Base-by-base conservation (phyloP, 2,329 filamentous ascomycete genomes). In the Hypomyces perniciosus region DNA sequence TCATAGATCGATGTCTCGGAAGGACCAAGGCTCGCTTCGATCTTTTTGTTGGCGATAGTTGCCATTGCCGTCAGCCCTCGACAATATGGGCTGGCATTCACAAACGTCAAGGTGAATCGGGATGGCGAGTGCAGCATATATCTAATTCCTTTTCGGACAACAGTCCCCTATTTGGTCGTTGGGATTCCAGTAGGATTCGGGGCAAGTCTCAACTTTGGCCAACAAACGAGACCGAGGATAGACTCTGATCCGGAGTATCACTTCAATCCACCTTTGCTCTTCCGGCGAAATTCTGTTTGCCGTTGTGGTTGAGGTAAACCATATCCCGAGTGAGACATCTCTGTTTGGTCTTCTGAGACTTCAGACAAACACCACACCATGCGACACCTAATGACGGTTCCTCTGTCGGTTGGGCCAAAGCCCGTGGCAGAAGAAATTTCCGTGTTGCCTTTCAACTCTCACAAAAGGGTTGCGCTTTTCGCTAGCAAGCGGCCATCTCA, bases 201-300 rank as follows among this genome's bases (percentile, higher is more conserved):
- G 46, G 84, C 82, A 5, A 69, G 68, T 39, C 67, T 72, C n/a
- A 77, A 75, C 62, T 71, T 37, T 65, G 63, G 26, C 54, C 65
- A 2, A 50, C 55, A 20, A 54, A 34, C 20, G 3, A 20, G 20
- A 3, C 20, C 20, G 20, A 20, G 20, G 20, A 20, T 20, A 20
- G 20, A 20, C 20, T 20, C 20, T 20, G 20, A 20, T 20, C 20
- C 88, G 5, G 83, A 84, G 3, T 87, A 86, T 61, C 79, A 80
- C 26, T 89, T 88, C 67, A 90, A 89, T 58, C 85, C 85, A 90
- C 57, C 75, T 91, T 2, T 90, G 91, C 62, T 77, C 81, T 9
- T 57, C 67, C 0, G 66, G 78, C 7, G 76, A 77, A 51, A 66
- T 75, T 5, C 71, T 90, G 10, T 76, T 73, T 27, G 82, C 81